Evolutionary conservation across 129 eudicot species (phyloP).

Genomic region (Flaveria bidentis): DNA sequence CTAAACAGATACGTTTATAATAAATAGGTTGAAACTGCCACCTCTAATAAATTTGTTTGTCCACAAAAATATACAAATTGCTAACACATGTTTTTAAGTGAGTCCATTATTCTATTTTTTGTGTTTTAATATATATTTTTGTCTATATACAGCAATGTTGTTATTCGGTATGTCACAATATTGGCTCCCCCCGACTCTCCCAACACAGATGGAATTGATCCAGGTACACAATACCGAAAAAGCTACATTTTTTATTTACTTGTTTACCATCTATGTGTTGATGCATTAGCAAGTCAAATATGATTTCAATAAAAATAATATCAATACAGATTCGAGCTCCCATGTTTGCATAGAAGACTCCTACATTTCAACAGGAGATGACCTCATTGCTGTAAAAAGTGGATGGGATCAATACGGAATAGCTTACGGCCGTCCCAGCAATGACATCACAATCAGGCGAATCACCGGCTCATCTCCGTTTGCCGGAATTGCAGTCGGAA

Average conservation of each 20-base stretch:
- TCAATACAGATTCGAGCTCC: constrained; percentile 80
- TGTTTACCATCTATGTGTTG: neutral
- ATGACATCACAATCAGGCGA: constrained; percentile 76
- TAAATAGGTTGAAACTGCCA: too few species aligned
- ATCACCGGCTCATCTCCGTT: constrained; percentile 82
- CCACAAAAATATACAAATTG: neutral
- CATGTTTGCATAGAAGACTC: constrained; percentile 97
- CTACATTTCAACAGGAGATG: constrained; percentile 90
- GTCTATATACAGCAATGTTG: constrained; percentile 66
- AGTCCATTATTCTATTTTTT: neutral
- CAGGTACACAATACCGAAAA: constrained; percentile 56
- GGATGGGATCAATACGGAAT: constrained; percentile 99
- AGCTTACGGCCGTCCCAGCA: constrained; percentile 69
- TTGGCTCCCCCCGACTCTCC: constrained; percentile 90
- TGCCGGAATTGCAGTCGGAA: constrained; percentile 90
- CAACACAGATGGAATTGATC: constrained; percentile 98
- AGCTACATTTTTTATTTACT: neutral
- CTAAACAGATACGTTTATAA: too few species aligned
- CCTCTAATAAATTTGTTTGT: neutral
- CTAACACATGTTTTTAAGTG: neutral
- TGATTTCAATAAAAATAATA: neutral
- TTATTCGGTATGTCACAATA: constrained; percentile 75
- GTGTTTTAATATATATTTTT: neutral
- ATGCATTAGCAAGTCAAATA: neutral
- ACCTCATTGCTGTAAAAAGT: constrained; percentile 84